Evolutionary conservation across 2,329 filamentous ascomycete genomes (phyloP), one percentile per base, ranked within the genome.

Genomic region (Thelonectria blattea): DNA sequence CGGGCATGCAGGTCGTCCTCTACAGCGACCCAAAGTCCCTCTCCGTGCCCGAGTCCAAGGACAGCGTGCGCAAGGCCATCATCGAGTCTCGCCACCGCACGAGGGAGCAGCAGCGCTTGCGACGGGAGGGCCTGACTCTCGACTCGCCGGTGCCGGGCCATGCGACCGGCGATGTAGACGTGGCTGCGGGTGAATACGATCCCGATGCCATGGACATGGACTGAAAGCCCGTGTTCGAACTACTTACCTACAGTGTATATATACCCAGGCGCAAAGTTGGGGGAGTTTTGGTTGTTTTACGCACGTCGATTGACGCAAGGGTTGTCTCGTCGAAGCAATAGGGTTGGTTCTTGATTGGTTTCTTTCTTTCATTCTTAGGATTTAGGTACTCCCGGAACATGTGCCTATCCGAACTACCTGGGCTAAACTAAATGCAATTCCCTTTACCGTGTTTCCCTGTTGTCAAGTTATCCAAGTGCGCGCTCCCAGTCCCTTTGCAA

Each of bases 51-150:
- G 84, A 88, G 72, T 88, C 91, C 65, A 83, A 89, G 30, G 90
- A 94, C 73, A 89, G 85, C 63, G 91, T 97, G 63, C 84, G 92
- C 61, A 92, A 89, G 75, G 92, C 92, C 9, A 93, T 97, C 65
- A 81, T 94, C 53, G 93, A 97, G 74, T 87, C 91, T 2, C 84
- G 92, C 53, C 85, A 85, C 48, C 83, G 92, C 56, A 82, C 87
- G 34, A 80, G 91, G 54, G 86, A 91, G 66, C 78, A 73, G 73
- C 85, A 87, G 71, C 79, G 76, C 61, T 72, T 72, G 54, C 78
- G 80, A 69, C 70, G 71, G 54, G 73, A 75, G 62, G 67, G 65
- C 18, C 62, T 63, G 56, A 59, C 64, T 30, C 41, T 30, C 27
- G 9, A 41, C 10, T 43, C 61, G 41, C 52, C 62, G 24, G 56